phyloP scores from a whole-genome alignment of 345 rosid genomes.

The Cardamine occulta region DNA sequence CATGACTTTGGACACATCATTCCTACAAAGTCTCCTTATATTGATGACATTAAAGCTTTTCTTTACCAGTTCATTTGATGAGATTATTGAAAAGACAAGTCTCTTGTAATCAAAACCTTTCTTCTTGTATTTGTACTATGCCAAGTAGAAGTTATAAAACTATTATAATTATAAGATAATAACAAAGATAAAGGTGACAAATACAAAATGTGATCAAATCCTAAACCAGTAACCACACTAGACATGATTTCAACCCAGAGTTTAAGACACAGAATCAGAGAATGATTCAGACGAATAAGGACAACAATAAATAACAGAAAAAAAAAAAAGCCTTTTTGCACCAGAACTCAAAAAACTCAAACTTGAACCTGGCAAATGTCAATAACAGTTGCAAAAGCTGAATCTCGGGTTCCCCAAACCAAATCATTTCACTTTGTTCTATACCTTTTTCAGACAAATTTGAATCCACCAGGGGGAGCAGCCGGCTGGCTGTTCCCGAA shows the following conservation, averaged over 20 bases:
- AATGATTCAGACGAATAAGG: slow-evolving; percentile 30
- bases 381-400: slow-evolving; percentile 38
- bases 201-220: slow-evolving; percentile 30
- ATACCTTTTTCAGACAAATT: slow-evolving; percentile 57
- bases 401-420: slow-evolving; percentile 27
- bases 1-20: slow-evolving; percentile 91
- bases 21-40: slow-evolving; percentile 74
- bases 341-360: slow-evolving; percentile 40
- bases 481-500: slow-evolving; percentile 62
- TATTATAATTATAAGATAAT: slow-evolving; percentile 7
- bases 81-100: slow-evolving; percentile 1
- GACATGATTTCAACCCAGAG: slow-evolving; percentile 27
- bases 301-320: neutral
- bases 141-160: slow-evolving; percentile 2
- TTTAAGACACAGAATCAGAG: slow-evolving; percentile 33
- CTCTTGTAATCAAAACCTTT: slow-evolving; percentile 27
- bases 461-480: slow-evolving; percentile 71
- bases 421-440: slow-evolving; percentile 29
- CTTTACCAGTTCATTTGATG: slow-evolving; percentile 64
- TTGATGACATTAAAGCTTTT: slow-evolving; percentile 68
- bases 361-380: slow-evolving; percentile 42
- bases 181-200: slow-evolving; percentile 18
- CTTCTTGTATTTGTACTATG: slow-evolving; percentile 33
- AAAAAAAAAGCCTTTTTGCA: slow-evolving; percentile 29
- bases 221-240: slow-evolving; percentile 42